A percentile compares a stretch with the other conserved stretches of the same genome.
phyloP scores from a whole-genome alignment of 2,329 filamentous ascomycete species.

The Ophiocordyceps australis region DNA sequence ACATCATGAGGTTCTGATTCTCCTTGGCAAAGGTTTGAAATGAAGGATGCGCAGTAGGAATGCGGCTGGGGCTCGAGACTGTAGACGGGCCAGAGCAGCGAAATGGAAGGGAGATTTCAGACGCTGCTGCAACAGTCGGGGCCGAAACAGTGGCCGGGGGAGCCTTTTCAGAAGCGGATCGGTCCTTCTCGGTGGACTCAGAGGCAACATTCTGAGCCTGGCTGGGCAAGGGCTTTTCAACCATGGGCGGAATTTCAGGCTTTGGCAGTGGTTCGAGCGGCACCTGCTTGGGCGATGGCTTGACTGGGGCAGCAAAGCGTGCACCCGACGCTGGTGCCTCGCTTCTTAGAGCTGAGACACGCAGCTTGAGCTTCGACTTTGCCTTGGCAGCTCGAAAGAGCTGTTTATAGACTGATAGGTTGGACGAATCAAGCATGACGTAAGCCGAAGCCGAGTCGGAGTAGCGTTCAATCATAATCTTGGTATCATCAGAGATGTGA shows the following conservation, averaged over 20 bases:
- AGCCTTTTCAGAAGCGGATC: background rate
- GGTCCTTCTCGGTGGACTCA: background rate
- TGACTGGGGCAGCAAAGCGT: constrained; percentile 13
- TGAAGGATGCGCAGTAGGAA: too few species aligned
- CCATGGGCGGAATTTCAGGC: constrained; percentile 1
- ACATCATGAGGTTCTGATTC: constrained; percentile 10
- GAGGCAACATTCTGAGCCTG: constrained; percentile 4
- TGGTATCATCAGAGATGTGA: constrained; percentile 12
- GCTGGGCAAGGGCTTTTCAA: constrained; percentile 8
- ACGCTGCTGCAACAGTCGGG: too few species aligned
- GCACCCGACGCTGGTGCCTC: too few species aligned
- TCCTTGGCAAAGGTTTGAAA: constrained; percentile 3
- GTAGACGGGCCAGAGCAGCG: too few species aligned
- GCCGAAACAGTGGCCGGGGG: background rate
- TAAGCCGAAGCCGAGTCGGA: constrained; percentile 80
- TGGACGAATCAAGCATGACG: constrained; percentile 60
- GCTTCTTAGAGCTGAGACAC: constrained; percentile 34
- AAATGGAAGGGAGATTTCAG: too few species aligned
- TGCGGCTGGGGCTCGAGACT: too few species aligned
- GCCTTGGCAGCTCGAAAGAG: constrained; percentile 93
- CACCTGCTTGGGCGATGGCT: constrained; percentile 31
- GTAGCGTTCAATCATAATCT: constrained; percentile 67
- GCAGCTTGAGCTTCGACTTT: constrained; percentile 90
- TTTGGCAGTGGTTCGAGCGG: constrained; percentile 11
- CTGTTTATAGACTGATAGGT: constrained; percentile 82